A percentile compares a stretch with the other conserved stretches of the same genome.
Evolutionary conservation across 805 yeast species (phyloP).

Genomic region (Yarrowia porcina): DNA sequence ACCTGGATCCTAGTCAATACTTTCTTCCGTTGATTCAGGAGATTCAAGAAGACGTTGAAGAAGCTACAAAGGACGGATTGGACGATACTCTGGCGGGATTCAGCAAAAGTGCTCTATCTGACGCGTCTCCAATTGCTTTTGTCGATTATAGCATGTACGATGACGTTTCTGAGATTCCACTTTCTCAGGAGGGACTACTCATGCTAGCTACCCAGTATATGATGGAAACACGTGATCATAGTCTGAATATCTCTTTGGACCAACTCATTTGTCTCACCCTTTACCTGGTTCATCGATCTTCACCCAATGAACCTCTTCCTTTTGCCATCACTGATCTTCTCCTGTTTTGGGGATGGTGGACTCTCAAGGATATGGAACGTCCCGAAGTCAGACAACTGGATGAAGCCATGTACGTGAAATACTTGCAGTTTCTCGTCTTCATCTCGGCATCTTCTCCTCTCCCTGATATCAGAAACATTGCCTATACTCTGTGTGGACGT

Average conservation of each 20-base stretch:
- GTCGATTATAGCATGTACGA: conserved; percentile 20
- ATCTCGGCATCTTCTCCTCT: conserved; percentile 40
- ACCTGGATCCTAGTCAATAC: conserved; percentile 14
- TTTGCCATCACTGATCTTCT: conserved; percentile 39
- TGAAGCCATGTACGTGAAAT: conserved; percentile 39
- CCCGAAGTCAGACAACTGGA: conserved; percentile 37
- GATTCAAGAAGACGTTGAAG: not conserved
- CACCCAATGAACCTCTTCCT: conserved; percentile 32
- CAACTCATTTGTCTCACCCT: not conserved
- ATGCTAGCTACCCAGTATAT: conserved; percentile 38
- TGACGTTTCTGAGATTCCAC: conserved; percentile 7
- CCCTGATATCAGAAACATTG: conserved; percentile 44
- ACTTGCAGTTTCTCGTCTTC: conserved; percentile 45
- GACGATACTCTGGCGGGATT: conserved; percentile 2
- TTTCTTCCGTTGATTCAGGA: not conserved
- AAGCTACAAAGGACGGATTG: not conserved
- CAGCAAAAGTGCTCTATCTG: conserved; percentile 2
- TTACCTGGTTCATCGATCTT: conserved; percentile 5
- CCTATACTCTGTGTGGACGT: conserved; percentile 61
- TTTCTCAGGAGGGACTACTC: conserved; percentile 38
- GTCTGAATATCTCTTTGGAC: conserved; percentile 2
- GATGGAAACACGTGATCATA: conserved; percentile 32
- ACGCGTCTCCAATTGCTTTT: conserved; percentile 2
- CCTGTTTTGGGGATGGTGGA: conserved; percentile 40
- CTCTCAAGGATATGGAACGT: conserved; percentile 31